These are phyloP conservation scores for Larix kaempferi DNA, from an alignment of 75 land plant species.

Conservation along the genomic window DNA sequence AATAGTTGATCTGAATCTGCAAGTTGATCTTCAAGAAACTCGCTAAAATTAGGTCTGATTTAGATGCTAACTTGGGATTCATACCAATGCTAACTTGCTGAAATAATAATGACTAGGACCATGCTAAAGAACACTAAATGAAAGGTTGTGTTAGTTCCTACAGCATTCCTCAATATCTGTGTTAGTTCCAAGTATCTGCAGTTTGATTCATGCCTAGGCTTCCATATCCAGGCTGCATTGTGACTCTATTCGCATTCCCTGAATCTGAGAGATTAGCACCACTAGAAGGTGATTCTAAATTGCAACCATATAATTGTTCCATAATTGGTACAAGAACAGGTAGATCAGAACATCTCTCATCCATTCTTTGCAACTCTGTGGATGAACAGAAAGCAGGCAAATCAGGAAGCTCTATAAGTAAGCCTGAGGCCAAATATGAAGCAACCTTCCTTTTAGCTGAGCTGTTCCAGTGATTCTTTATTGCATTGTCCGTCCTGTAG, in stretches of 20 bases:
- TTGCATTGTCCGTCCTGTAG: constrained; percentile 90
- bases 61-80: too few relatives aligned
- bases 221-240: not conserved
- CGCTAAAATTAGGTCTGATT: too few relatives aligned
- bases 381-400: constrained; percentile 10
- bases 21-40: too few relatives aligned
- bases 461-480: constrained; percentile 95
- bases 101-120: too few relatives aligned
- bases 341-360: not conserved
- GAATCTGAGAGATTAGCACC: not conserved
- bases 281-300: not conserved
- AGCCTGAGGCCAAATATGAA: constrained; percentile 54
- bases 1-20: too few relatives aligned
- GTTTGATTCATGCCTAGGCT: not conserved
- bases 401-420: constrained; percentile 43
- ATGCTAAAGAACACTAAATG: too few relatives aligned
- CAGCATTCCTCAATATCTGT: too few relatives aligned
- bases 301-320: not conserved
- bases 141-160: too few relatives aligned
- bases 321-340: not conserved
- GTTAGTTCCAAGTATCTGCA: not conserved
- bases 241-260: not conserved
- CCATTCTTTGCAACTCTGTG: not conserved
- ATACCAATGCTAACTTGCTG: too few relatives aligned
- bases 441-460: constrained; percentile 82